phyloP scores from a whole-genome alignment of 192 early-diverging fungal genomes.

The Coemansia sp. region DNA sequence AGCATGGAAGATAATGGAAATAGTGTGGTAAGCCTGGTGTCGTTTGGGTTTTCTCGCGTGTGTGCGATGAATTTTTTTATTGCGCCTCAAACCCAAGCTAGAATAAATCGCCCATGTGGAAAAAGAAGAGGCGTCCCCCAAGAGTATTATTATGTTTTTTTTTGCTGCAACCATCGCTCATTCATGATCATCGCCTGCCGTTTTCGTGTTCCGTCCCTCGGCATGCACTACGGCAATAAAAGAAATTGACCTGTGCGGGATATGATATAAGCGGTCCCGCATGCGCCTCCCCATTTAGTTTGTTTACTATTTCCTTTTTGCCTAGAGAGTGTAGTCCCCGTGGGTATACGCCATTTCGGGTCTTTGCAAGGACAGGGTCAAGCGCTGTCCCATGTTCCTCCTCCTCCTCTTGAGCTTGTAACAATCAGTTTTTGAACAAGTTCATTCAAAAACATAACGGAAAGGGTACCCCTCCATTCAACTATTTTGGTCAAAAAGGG shows the following conservation, averaged over 20 bases:
- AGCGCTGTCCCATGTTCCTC: not conserved
- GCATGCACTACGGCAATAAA: constrained; percentile 4
- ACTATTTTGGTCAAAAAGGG: not conserved
- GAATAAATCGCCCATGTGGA: not conserved
- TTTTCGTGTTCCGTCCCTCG: not conserved
- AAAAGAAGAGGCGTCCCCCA: constrained; percentile 3
- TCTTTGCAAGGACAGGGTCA: not conserved
- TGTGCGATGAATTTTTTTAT: not conserved
- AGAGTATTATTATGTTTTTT: not conserved
- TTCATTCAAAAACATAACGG: constrained; percentile 3
- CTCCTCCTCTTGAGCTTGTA: not conserved
- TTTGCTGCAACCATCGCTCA: constrained; percentile 6
- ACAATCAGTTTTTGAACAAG: not conserved
- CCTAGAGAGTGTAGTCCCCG: not conserved
- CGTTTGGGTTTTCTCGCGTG: not conserved
- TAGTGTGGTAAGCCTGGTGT: constrained; percentile 5
- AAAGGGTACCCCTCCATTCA: not conserved
- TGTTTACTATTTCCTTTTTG: not conserved
- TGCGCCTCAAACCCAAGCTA: not conserved
- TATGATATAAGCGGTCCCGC: constrained; percentile 11
- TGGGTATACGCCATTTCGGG: not conserved
- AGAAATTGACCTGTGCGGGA: not conserved
- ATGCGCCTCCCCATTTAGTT: not conserved
- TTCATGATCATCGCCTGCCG: constrained; percentile 7
- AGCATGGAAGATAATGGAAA: not conserved